Conservation (phyloP, 805 yeast species). For the Candida dajiaensis region DNA sequence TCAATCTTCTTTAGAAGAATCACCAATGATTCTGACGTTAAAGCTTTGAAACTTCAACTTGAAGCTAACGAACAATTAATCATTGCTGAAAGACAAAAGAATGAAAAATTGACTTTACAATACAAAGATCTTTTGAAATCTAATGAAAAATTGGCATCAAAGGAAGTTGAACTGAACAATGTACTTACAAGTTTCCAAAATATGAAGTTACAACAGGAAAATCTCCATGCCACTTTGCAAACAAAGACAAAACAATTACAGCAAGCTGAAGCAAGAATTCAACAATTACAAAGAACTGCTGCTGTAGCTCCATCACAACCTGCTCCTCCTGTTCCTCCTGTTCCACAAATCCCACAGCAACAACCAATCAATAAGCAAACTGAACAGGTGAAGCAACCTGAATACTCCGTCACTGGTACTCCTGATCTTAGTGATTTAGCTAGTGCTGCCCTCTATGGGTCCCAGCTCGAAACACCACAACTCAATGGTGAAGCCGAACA, state of each 20-base stretch:
- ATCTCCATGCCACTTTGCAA: not conserved
- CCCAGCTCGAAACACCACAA: slow-evolving; percentile 19
- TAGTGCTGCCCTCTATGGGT: slow-evolving; percentile 17
- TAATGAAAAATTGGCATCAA: not conserved
- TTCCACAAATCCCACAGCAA: not conserved
- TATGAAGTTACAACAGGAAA: not conserved
- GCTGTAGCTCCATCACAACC: not conserved
- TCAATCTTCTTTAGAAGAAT: slow-evolving; percentile 22
- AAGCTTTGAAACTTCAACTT: slow-evolving; percentile 1
- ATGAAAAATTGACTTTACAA: slow-evolving; percentile 1
- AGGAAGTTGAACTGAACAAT: not conserved
- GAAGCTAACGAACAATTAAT: not conserved
- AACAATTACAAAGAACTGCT: slow-evolving; percentile 1
- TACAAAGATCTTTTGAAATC: slow-evolving; percentile 4
- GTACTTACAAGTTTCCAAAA: not conserved
- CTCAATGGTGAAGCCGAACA: not conserved
- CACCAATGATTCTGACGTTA: slow-evolving; percentile 8
- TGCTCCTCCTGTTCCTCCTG: not conserved
- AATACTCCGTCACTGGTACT: slow-evolving; percentile 18
- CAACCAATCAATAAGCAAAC: not conserved
- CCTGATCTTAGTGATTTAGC: slow-evolving; percentile 25
- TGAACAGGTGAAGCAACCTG: not conserved
- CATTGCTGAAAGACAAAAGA: not conserved
- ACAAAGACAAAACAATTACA: slow-evolving; percentile 2
- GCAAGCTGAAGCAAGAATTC: slow-evolving; percentile 4